Conservation (phyloP, 345 rosid genomes). For the Mangifera indica region DNA sequence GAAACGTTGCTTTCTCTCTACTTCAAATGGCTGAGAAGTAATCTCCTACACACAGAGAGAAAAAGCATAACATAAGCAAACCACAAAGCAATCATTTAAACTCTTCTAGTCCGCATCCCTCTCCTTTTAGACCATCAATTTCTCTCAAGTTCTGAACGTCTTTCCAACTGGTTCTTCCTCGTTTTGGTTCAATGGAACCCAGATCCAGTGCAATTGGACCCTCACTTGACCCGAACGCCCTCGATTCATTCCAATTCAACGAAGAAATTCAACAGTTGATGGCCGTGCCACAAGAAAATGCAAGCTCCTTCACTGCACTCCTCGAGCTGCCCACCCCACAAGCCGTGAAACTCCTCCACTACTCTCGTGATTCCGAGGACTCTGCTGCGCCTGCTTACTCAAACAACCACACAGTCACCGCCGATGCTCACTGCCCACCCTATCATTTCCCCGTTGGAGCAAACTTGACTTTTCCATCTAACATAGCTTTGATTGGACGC, state of each 20-base stretch:
- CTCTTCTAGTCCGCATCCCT: slow-evolving; percentile 1
- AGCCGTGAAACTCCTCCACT: slow-evolving; percentile 56
- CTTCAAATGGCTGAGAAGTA: slow-evolving; percentile 29
- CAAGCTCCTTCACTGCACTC: slow-evolving; percentile 60
- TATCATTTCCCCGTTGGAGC: slow-evolving; percentile 11
- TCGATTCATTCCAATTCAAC: slow-evolving; percentile 42
- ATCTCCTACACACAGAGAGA: slow-evolving; percentile 14
- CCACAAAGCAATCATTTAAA: neutral
- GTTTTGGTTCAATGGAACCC: slow-evolving; percentile 29
- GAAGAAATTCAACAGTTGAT: slow-evolving; percentile 49
- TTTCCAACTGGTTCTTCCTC: neutral
- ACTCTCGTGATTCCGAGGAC: slow-evolving; percentile 28
- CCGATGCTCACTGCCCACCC: neutral
- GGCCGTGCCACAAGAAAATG: slow-evolving; percentile 38
- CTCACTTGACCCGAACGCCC: slow-evolving; percentile 23
- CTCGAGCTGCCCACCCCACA: slow-evolving; percentile 52
- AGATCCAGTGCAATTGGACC: slow-evolving; percentile 34
- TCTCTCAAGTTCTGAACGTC: neutral
- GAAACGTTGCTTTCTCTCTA: slow-evolving; percentile 35
- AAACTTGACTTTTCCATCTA: slow-evolving; percentile 35
- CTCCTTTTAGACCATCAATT: neutral
- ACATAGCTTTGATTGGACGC: slow-evolving; percentile 32
- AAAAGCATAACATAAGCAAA: neutral
- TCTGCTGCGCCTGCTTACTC: neutral
- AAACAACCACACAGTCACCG: neutral